Evolutionary conservation across 2,329 filamentous ascomycete species (phyloP).

Genomic region (Colletotrichum lindemuthianum): DNA sequence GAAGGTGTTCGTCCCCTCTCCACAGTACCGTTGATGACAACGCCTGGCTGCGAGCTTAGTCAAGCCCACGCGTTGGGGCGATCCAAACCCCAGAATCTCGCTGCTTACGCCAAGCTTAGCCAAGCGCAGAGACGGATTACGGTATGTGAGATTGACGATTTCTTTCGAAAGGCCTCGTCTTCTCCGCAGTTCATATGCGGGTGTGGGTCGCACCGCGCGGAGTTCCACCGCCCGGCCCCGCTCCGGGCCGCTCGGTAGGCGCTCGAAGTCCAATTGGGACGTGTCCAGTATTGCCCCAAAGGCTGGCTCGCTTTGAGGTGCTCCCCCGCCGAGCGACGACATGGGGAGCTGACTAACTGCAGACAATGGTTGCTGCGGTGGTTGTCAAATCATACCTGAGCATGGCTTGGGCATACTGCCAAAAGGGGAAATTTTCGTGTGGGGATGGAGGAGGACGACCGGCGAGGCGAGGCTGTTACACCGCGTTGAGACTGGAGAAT

Average conservation of each 20-base stretch:
- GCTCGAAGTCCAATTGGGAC: constrained; percentile 8
- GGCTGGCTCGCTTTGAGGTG: neutral
- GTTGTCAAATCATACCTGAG: constrained; percentile 1
- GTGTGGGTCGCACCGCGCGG: constrained; percentile 11
- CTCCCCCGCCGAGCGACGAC: neutral
- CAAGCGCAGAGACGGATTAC: neutral
- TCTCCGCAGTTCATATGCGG: constrained; percentile 10
- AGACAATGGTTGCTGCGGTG: neutral
- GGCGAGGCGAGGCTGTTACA: neutral
- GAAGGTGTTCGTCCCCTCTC: neutral
- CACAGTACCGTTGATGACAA: neutral
- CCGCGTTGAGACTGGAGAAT: neutral
- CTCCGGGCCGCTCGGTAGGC: constrained; percentile 8
- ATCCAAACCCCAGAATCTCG: neutral
- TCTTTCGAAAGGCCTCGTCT: neutral
- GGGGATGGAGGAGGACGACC: neutral
- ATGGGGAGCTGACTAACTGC: constrained; percentile 28
- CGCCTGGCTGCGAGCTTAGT: constrained; percentile 25
- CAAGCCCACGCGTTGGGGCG: constrained; percentile 18
- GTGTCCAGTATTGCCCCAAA: neutral
- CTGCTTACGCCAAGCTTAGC: constrained; percentile 4
- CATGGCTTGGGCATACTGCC: constrained; percentile 5
- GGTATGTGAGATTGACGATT: neutral
- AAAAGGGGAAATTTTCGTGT: constrained; percentile 10
- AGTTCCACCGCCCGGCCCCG: constrained; percentile 19